A percentile compares a stretch with the other conserved stretches of the same genome.
Conservation (phyloP, 2,329 filamentous ascomycete genomes). For the Hortaea sp. region DNA sequence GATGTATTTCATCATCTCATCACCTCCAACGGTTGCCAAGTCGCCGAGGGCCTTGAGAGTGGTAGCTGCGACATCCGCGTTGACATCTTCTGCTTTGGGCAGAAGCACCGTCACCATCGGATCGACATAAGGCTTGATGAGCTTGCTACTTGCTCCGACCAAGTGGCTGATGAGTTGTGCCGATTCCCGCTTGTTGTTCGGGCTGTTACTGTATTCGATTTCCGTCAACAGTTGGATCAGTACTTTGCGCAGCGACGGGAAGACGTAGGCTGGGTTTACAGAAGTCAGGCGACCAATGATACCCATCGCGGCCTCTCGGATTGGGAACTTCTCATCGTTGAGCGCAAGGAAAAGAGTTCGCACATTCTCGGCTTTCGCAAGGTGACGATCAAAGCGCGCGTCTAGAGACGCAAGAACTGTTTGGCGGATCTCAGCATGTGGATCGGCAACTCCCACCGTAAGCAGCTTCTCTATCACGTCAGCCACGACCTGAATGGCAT, state of each 20-base stretch:
- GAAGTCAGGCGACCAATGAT: conserved; percentile 89
- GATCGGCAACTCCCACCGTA: conserved; percentile 88
- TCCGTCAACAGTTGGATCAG: conserved; percentile 94
- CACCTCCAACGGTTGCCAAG: conserved; percentile 83
- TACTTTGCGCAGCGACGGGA: conserved; percentile 87
- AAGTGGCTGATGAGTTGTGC: conserved; percentile 86
- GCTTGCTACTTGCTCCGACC: conserved; percentile 80
- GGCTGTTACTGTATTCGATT: conserved; percentile 88
- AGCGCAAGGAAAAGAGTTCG: conserved; percentile 89
- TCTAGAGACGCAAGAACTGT: conserved; percentile 86
- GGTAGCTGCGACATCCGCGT: conserved; percentile 81
- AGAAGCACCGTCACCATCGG: conserved; percentile 92
- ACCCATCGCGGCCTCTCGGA: conserved; percentile 87
- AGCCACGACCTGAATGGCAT: conserved; percentile 92
- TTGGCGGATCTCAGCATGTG: conserved; percentile 73
- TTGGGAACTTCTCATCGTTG: conserved; percentile 87
- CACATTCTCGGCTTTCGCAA: conserved; percentile 97
- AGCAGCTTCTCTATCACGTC: conserved; percentile 96
- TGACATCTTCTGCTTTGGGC: conserved; percentile 78
- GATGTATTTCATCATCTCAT: conserved; percentile 88
- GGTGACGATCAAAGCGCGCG: conserved; percentile 84
- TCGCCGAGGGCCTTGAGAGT: conserved; percentile 94
- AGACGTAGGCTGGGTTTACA: conserved; percentile 93
- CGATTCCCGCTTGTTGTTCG: conserved; percentile 92
- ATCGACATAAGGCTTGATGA: conserved; percentile 94